Percentiles rank a stretch among this genome's conserved stretches.
phyloP scores from a whole-genome alignment of 441 rosid genomes.

The Jatropha podagrica region DNA sequence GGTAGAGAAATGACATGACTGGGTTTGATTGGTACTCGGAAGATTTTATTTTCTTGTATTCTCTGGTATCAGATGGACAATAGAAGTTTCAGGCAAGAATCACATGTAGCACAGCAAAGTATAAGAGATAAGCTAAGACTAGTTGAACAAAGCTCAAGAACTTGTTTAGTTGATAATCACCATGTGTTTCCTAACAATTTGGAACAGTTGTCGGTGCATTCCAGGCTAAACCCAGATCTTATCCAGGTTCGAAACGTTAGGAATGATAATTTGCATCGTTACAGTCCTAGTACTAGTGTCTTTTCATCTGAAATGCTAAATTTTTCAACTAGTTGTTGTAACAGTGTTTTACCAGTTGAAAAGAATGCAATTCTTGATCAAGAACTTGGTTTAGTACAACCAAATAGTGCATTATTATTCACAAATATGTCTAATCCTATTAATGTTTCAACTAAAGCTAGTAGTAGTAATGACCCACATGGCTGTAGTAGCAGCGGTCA shows the following conservation, averaged over 20 bases:
- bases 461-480: constrained; percentile 13
- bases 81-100: constrained; percentile 36
- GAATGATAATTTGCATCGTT: constrained; percentile 19
- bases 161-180: constrained; percentile 18
- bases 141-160: constrained; percentile 28
- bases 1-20: neutral
- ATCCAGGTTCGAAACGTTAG: constrained; percentile 28
- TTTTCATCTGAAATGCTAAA: constrained; percentile 26
- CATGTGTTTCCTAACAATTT: constrained; percentile 28
- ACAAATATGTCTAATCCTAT: constrained; percentile 25
- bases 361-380: constrained; percentile 29
- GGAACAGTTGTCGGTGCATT: constrained; percentile 27
- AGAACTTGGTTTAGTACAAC: constrained; percentile 19
- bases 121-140: constrained; percentile 48
- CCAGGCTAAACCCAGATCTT: constrained; percentile 33
- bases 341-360: constrained; percentile 18
- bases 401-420: constrained; percentile 21
- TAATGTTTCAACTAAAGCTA: constrained; percentile 15
- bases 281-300: constrained; percentile 17
- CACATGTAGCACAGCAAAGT: constrained; percentile 53
- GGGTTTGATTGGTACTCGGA: neutral
- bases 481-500: constrained; percentile 27
- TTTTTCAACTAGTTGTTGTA: constrained; percentile 17
- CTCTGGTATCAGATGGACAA: constrained; percentile 35
- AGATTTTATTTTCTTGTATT: neutral